These are phyloP conservation scores for Amanita pallidorosea DNA, from an alignment of 768 basidiomycete genomes.

Conservation along the genomic window DNA sequence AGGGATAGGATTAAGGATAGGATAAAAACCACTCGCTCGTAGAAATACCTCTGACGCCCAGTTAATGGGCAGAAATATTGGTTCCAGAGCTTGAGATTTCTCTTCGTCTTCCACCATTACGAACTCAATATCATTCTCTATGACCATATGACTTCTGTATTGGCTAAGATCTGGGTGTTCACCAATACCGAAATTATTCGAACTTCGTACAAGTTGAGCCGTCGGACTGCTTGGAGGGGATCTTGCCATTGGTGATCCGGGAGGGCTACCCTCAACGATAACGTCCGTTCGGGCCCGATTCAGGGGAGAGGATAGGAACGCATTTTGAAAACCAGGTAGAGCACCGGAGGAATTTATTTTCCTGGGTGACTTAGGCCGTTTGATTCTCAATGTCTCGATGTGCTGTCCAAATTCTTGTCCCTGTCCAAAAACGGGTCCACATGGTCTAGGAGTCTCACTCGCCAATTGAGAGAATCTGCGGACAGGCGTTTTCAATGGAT, in stretches of 20 bases:
- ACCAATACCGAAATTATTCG: background rate
- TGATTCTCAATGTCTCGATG: background rate
- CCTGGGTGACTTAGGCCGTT: conserved; percentile 14
- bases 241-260: conserved; percentile 9
- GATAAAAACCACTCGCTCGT: background rate
- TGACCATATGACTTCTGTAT: background rate
- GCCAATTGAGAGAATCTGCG: conserved; percentile 13
- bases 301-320: conserved; percentile 33
- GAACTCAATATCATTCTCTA: conserved; percentile 22
- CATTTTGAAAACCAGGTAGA: conserved; percentile 46
- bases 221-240: conserved; percentile 4
- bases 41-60: conserved; percentile 45
- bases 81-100: conserved; percentile 18
- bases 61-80: conserved; percentile 22
- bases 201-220: background rate
- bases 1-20: background rate
- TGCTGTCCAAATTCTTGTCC: background rate
- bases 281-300: conserved; percentile 16
- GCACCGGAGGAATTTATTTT: conserved; percentile 20
- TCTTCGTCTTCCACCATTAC: conserved; percentile 22
- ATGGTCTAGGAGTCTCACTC: background rate
- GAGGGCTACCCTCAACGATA: conserved; percentile 9
- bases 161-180: background rate
- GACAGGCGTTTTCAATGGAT: conserved; percentile 13
- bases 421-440: background rate